These are phyloP conservation scores for Saururus chinensis DNA, from an alignment of 164 flowering plant species.

Conservation along the genomic window DNA sequence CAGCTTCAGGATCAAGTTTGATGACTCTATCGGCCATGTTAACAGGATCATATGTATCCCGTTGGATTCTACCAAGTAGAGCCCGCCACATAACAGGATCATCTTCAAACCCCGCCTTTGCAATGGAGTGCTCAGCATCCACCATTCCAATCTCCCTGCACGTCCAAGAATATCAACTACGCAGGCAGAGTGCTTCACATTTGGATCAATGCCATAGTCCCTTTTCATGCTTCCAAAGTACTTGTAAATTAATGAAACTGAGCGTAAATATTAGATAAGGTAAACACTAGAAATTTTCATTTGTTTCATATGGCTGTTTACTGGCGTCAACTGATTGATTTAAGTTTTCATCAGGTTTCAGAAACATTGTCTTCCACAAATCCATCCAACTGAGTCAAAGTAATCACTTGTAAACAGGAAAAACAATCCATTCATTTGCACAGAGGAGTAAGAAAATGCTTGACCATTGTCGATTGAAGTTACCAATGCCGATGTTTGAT, in stretches of 20 bases:
- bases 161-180: constrained; percentile 56
- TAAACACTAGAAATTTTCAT: too few relatives aligned
- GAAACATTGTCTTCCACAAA: too few relatives aligned
- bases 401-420: too few relatives aligned
- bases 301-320: too few relatives aligned
- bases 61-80: constrained; percentile 47
- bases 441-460: too few relatives aligned
- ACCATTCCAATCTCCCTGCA: constrained; percentile 48
- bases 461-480: too few relatives aligned
- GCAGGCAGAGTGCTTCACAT: constrained; percentile 43
- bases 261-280: too few relatives aligned
- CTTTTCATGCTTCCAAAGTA: constrained; percentile 37
- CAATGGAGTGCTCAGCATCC: constrained; percentile 43
- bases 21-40: constrained; percentile 32
- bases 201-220: constrained; percentile 23
- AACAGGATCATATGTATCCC: constrained; percentile 30
- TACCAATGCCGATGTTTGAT: too few relatives aligned
- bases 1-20: constrained; percentile 52
- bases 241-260: constrained; percentile 9
- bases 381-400: too few relatives aligned
- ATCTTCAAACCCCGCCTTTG: constrained; percentile 26
- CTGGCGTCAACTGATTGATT: too few relatives aligned
- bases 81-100: constrained; percentile 53
- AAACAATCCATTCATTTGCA: too few relatives aligned
- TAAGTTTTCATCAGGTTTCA: too few relatives aligned